Percentiles rank a stretch among this genome's conserved stretches.
These are phyloP conservation scores for Trapa bicornis DNA, from an alignment of 345 rosid species.

Conservation along the genomic window DNA sequence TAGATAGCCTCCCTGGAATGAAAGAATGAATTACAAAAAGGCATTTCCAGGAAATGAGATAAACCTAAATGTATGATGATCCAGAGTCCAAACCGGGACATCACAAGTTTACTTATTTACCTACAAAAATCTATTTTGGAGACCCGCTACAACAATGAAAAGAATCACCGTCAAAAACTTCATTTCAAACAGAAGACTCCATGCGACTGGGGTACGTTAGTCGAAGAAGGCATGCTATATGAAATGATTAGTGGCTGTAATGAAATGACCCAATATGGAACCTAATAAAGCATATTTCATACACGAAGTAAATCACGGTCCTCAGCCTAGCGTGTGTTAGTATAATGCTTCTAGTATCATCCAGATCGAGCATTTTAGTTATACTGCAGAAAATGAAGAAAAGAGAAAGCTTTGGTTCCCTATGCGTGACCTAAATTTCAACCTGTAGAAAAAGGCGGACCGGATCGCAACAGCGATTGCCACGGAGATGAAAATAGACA, in stretches of 20 bases:
- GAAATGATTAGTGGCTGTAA: too few relatives aligned
- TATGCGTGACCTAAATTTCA: not conserved
- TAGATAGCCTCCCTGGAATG: not conserved
- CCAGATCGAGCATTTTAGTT: not conserved
- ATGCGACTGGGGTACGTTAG: not conserved
- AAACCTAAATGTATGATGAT: not conserved
- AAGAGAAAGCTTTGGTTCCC: not conserved
- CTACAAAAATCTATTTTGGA: not conserved
- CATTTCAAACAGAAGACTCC: not conserved
- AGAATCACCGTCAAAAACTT: not conserved
- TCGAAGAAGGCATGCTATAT: too few relatives aligned
- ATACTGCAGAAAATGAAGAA: not conserved
- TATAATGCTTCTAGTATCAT: not conserved
- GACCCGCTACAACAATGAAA: too few relatives aligned
- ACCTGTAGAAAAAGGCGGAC: not conserved
- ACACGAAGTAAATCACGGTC: not conserved
- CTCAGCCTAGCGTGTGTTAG: not conserved
- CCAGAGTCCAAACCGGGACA: not conserved
- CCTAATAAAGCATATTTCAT: not conserved
- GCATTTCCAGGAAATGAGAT: not conserved
- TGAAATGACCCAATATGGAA: not conserved
- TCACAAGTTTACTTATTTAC: not conserved
- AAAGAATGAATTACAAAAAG: not conserved
- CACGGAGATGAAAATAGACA: not conserved
- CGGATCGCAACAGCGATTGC: not conserved